Evolutionary conservation across 1,284 basidiomycete genomes (phyloP).

Genomic region (Rhodotorula sp.): DNA sequence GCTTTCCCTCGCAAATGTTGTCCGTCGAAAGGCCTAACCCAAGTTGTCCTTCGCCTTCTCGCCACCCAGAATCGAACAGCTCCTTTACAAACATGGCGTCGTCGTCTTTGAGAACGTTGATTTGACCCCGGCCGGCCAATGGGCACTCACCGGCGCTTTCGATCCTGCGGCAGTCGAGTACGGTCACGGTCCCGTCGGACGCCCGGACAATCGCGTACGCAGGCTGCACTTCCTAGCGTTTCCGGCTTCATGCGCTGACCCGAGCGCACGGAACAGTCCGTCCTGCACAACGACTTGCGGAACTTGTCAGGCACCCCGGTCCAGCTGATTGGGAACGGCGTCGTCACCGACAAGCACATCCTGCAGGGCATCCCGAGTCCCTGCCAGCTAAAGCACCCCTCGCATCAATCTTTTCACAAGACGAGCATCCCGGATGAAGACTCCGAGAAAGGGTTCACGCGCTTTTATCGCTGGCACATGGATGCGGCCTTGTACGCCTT

Average conservation of each 20-base stretch:
- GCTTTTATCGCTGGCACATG: conserved; percentile 54
- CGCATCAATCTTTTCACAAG: conserved; percentile 86
- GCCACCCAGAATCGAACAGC: conserved; percentile 34
- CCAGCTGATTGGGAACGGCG: conserved; percentile 50
- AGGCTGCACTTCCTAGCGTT: neutral
- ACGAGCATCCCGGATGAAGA: conserved; percentile 72
- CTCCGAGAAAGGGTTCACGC: conserved; percentile 67
- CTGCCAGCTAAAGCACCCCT: conserved; percentile 65
- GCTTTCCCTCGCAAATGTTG: no score
- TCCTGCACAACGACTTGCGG: conserved; percentile 50
- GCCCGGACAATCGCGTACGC: neutral
- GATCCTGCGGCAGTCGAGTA: conserved; percentile 36
- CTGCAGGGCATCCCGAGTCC: conserved; percentile 39
- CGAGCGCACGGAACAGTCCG: conserved; percentile 1
- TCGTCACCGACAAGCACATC: conserved; percentile 32
- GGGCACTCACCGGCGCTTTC: conserved; percentile 12
- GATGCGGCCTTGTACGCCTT: conserved; percentile 68
- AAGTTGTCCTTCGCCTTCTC: no score
- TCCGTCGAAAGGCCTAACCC: no score
- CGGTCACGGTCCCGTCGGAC: conserved; percentile 39
- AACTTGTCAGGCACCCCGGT: conserved; percentile 48
- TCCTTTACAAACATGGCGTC: conserved; percentile 47
- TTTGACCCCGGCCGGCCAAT: conserved; percentile 39
- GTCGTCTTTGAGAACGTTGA: conserved; percentile 46
- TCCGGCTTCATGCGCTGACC: neutral